Conservation (phyloP, 495 filamentous ascomycete genomes). For the Trichoderma erinaceum region DNA sequence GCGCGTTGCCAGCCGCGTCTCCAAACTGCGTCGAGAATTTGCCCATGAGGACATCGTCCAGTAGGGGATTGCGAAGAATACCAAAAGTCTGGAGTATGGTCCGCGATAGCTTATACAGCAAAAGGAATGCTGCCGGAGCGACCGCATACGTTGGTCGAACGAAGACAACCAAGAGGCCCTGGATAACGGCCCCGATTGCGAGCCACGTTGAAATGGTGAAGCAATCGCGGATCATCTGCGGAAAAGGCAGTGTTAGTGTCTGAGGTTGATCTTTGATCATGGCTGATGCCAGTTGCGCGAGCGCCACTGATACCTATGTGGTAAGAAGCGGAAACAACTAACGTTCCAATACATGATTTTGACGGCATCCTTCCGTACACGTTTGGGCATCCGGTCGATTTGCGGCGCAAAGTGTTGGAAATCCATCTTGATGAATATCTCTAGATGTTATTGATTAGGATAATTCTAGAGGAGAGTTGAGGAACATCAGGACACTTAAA, state of each 20-base stretch:
- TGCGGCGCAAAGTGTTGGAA: background rate
- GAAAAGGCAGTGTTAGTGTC: background rate
- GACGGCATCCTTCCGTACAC: background rate
- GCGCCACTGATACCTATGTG: background rate
- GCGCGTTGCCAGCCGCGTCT: background rate
- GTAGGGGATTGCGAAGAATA: slow-evolving; percentile 29
- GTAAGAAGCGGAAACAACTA: background rate
- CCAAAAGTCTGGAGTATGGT: slow-evolving; percentile 29
- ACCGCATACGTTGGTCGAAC: slow-evolving; percentile 33
- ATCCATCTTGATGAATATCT: background rate
- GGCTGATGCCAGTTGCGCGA: background rate
- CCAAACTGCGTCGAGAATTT: background rate
- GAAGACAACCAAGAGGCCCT: slow-evolving; percentile 33
- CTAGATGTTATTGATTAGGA: background rate
- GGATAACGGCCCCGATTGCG: slow-evolving; percentile 36
- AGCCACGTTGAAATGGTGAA: slow-evolving; percentile 39
- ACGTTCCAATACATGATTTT: background rate
- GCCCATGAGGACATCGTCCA: background rate
- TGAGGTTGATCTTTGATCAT: background rate
- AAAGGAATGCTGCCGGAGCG: slow-evolving; percentile 28
- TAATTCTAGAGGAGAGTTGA: background rate
- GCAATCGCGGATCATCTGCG: background rate
- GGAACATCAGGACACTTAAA: too few relatives aligned
- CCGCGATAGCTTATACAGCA: slow-evolving; percentile 27
- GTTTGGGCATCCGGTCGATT: background rate